These are phyloP conservation scores for Amaranthus cruentus DNA, from an alignment of 148 eudicot species.

Conservation along the genomic window DNA sequence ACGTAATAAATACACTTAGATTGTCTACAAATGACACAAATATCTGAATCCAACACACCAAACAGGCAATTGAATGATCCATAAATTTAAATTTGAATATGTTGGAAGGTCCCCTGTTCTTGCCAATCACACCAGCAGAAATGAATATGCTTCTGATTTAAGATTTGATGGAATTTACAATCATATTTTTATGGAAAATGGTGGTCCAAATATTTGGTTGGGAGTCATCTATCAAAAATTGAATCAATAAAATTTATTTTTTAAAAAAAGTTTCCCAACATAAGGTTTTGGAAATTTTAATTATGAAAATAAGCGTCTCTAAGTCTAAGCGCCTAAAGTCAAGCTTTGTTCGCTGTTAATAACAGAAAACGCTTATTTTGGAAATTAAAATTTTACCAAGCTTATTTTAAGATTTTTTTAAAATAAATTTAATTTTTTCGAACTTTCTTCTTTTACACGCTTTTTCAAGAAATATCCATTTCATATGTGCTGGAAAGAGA, in stretches of 20 bases:
- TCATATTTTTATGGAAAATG: neutral
- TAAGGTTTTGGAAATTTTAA: no score
- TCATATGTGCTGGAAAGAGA: neutral
- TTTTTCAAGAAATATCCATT: neutral
- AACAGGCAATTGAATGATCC: neutral
- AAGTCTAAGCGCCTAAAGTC: no score
- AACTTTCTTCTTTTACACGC: neutral
- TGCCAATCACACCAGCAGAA: neutral
- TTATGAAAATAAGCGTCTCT: no score
- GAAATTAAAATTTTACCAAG: no score
- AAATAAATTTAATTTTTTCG: no score
- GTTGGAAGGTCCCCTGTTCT: constrained; percentile 8
- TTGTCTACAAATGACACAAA: no score
- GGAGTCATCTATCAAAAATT: neutral
- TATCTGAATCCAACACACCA: neutral
- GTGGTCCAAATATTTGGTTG: constrained; percentile 17
- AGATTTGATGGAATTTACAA: neutral
- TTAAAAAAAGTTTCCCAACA: no score
- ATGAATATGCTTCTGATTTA: constrained; percentile 1
- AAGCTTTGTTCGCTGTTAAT: no score
- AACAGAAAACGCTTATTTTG: no score
- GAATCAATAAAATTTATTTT: no score
- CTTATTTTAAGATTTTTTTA: no score
- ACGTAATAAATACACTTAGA: no score
- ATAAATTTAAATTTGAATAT: neutral